Conservation (phyloP, 2,329 filamentous ascomycete genomes). For the Trematosphaeria pertusa region DNA sequence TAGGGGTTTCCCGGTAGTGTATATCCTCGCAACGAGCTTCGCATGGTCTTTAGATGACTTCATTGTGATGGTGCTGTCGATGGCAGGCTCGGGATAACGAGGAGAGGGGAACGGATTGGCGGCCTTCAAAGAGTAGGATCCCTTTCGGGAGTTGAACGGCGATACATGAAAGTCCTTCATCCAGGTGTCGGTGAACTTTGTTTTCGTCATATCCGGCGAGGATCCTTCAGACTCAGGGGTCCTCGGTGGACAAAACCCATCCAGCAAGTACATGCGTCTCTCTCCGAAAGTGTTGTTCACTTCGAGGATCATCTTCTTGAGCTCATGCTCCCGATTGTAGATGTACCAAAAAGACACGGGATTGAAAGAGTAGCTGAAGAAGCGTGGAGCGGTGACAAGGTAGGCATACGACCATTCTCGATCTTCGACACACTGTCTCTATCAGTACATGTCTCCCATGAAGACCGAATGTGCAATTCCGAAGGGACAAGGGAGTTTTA, state of each 20-base stretch:
- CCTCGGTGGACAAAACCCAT: slow-evolving; percentile 39
- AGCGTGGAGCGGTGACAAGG: slow-evolving; percentile 72
- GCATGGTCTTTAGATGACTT: slow-evolving; percentile 65
- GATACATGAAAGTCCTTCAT: slow-evolving; percentile 79
- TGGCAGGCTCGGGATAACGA: slow-evolving; percentile 39
- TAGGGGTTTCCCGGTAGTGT: slow-evolving; percentile 59
- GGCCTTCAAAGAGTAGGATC: slow-evolving; percentile 56
- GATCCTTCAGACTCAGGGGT: slow-evolving; percentile 17
- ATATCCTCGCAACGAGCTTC: slow-evolving; percentile 68
- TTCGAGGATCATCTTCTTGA: slow-evolving; percentile 73
- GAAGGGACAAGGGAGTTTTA: not conserved
- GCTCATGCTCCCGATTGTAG: slow-evolving; percentile 64
- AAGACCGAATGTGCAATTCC: not conserved
- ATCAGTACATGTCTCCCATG: slow-evolving; percentile 9
- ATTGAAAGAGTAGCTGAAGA: slow-evolving; percentile 76
- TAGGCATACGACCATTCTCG: slow-evolving; percentile 71
- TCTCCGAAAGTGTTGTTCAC: slow-evolving; percentile 82
- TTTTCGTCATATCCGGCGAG: slow-evolving; percentile 12
- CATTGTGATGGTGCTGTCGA: slow-evolving; percentile 68
- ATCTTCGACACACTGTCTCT: slow-evolving; percentile 63
- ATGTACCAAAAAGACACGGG: slow-evolving; percentile 83
- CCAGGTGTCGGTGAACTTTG: slow-evolving; percentile 61
- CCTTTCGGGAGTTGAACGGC: slow-evolving; percentile 69
- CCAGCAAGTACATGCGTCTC: slow-evolving; percentile 69
- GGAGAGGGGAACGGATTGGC: slow-evolving; percentile 51